Percentiles rank a stretch among this genome's conserved stretches.
These are phyloP conservation scores for Prunus yedoensis DNA, from an alignment of 331 rosid species.

Conservation along the genomic window DNA sequence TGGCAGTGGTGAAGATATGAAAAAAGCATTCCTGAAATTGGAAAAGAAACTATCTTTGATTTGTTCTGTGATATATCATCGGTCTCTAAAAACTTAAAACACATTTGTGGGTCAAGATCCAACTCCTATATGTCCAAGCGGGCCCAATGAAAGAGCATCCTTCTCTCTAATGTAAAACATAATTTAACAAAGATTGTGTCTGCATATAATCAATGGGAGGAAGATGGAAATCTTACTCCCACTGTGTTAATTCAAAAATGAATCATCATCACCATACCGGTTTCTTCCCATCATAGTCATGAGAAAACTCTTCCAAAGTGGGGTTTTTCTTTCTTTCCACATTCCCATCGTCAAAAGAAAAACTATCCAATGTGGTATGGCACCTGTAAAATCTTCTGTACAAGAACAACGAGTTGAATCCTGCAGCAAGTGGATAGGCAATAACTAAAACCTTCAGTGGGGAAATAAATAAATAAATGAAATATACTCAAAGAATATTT, in stretches of 20 bases:
- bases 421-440: conserved; percentile 41
- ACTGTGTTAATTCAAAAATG: background rate
- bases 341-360: conserved; percentile 64
- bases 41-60: background rate
- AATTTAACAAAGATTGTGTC: background rate
- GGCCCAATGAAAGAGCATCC: background rate
- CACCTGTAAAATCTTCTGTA: conserved; percentile 85
- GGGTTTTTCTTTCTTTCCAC: conserved; percentile 65
- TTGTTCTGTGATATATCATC: background rate
- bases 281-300: conserved; percentile 71
- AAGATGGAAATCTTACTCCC: background rate
- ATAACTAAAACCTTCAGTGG: background rate
- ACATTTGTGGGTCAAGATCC: background rate
- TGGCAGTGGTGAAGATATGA: background rate
- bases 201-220: background rate
- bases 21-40: background rate
- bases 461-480: background rate
- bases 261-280: conserved; percentile 56
- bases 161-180: background rate
- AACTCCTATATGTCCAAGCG: background rate
- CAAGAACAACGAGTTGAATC: conserved; percentile 77
- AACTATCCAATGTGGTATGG: conserved; percentile 68
- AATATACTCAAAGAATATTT: background rate
- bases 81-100: background rate
- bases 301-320: conserved; percentile 53